Evolutionary conservation across 345 rosid species (phyloP), one percentile per base, ranked within the genome.

Genomic region (Dimocarpus longan): DNA sequence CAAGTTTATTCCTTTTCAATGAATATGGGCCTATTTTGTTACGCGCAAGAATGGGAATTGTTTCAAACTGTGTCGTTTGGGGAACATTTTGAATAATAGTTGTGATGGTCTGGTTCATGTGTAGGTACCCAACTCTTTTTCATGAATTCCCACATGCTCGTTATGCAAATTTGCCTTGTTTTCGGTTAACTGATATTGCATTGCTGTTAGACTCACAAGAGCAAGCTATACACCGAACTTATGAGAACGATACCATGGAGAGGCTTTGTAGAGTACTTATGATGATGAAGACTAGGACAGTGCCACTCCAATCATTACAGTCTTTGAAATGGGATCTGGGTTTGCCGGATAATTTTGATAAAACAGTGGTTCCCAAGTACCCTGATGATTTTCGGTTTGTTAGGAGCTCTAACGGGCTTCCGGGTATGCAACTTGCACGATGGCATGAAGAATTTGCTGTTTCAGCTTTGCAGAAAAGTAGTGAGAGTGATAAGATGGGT

Each of bases 321-420:
- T 83, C 95, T 19, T 84, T 96, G 74, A 94, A 90, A 80, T 96
- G 94, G 90, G 98, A 94, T 82, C 93, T 94, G 8, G 98, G 99
- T 0, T 84, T 96, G 79, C 98, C 98, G 0, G 97, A 93, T 84
- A 89, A 91, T 79, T 93, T 91, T 74, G 93, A 90, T 74, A 93
- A 86, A 71, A 74, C 84, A 3, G 77, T 94, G 68, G 79, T 93
- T 74, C 97, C 93, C 1, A 94, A 82, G 70, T 86, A 88, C 52
- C 91, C 91, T 0, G 90, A 89, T 80, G 89, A 91, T 81, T 91
- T 94, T 80, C 89, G 71, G 39, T 85, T 94, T 10, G 85, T 85
- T 66, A 94, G 86, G 86, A 90, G 91, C 12, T 40, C 90, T 1
- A 86, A 87, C 40, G 98, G 98, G 21, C 66, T 80, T 10, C 83